Conservation (phyloP, 306 rosid species). For the Phaseolus lunatus region DNA sequence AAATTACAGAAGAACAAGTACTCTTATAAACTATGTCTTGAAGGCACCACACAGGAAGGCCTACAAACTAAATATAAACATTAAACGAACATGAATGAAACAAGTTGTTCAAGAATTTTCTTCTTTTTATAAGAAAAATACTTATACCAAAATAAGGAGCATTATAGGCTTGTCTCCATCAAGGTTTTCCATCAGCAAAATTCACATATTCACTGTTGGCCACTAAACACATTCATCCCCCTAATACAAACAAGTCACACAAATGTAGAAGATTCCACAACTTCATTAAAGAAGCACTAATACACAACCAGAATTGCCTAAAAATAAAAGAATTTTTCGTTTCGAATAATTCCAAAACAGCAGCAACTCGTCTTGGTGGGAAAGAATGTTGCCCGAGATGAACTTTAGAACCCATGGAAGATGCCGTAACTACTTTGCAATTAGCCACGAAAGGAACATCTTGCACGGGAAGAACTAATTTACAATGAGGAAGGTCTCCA, state of each 20-base stretch:
- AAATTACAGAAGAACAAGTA: neutral
- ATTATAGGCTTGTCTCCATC: constrained; percentile 61
- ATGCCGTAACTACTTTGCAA: constrained; percentile 63
- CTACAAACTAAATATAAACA: constrained; percentile 32
- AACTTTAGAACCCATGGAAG: constrained; percentile 64
- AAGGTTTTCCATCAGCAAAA: constrained; percentile 65
- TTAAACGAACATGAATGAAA: constrained; percentile 31
- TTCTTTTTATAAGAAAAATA: constrained; percentile 27
- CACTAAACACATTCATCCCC: constrained; percentile 69
- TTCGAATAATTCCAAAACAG: constrained; percentile 64
- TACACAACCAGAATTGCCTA: constrained; percentile 59
- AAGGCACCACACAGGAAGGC: neutral
- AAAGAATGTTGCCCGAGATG: constrained; percentile 53
- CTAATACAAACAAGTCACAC: constrained; percentile 60
- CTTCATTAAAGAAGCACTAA: constrained; percentile 56
- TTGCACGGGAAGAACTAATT: constrained; percentile 52
- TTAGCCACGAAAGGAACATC: constrained; percentile 57
- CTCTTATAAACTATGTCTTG: constrained; percentile 5
- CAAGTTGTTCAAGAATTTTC: constrained; percentile 24
- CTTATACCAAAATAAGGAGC: constrained; percentile 48
- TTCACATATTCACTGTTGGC: constrained; percentile 68
- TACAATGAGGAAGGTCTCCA: constrained; percentile 64
- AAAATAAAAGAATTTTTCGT: constrained; percentile 51
- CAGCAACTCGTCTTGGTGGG: constrained; percentile 71
- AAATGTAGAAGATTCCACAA: constrained; percentile 62